Percentiles rank a stretch among this genome's conserved stretches.
Conservation (phyloP, 495 filamentous ascomycete species). For the Stereocaulon alpinum region DNA sequence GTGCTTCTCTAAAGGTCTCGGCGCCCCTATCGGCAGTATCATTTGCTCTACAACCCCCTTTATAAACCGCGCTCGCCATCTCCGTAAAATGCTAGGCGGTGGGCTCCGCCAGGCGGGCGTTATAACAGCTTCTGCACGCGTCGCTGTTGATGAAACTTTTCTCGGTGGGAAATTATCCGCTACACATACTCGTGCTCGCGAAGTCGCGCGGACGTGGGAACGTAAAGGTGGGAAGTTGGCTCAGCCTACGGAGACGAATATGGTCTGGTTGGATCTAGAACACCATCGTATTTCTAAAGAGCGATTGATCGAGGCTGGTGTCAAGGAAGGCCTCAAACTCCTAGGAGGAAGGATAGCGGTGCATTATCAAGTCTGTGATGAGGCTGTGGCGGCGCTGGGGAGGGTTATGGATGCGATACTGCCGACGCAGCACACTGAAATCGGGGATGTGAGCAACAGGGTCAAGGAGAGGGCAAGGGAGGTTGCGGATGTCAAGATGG, state of each 20-base stretch:
- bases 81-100: conserved; percentile 78
- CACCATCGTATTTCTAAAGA: too few relatives aligned
- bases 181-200: conserved; percentile 55
- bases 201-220: conserved; percentile 52
- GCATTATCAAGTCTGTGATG: conserved; percentile 22
- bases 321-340: conserved; percentile 17
- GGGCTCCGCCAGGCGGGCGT: conserved; percentile 61
- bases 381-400: conserved; percentile 19
- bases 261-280: conserved; percentile 88
- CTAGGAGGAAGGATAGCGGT: conserved; percentile 20
- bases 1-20: conserved; percentile 84
- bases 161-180: conserved; percentile 44
- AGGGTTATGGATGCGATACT: conserved; percentile 21
- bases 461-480: conserved; percentile 14
- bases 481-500: conserved; percentile 9
- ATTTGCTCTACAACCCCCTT: conserved; percentile 56
- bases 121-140: conserved; percentile 37
- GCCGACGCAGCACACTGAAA: neutral
- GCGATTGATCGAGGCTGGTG: conserved; percentile 17
- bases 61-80: conserved; percentile 64
- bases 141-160: conserved; percentile 50
- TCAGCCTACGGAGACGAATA: conserved; percentile 64
- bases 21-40: conserved; percentile 78
- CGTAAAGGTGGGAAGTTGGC: conserved; percentile 39
- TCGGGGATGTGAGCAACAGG: neutral